These are phyloP conservation scores for Dactylis glomerata DNA, from an alignment of 176 grass and related monocot species.

Conservation along the genomic window DNA sequence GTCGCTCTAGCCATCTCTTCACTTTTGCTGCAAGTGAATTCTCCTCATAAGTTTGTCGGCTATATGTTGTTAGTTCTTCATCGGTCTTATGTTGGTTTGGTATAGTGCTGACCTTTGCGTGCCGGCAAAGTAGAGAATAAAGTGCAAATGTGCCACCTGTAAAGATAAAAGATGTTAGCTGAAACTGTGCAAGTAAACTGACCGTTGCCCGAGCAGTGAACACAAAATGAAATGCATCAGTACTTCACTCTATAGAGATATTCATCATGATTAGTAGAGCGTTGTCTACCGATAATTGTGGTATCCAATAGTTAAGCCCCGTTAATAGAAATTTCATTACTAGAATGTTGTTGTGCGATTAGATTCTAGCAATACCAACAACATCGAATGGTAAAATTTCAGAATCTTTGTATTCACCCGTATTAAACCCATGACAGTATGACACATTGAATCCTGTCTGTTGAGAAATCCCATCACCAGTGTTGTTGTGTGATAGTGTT, in stretches of 20 bases:
- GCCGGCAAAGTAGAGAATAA: conserved; percentile 88
- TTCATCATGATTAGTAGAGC: conserved; percentile 31
- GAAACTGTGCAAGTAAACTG: conserved; percentile 1
- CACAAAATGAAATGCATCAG: conserved; percentile 9
- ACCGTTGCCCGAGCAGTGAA: conserved; percentile 12
- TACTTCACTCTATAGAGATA: conserved; percentile 27
- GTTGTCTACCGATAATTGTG: conserved; percentile 15
- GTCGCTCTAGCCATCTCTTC: conserved; percentile 72
- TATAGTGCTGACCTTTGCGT: conserved; percentile 82
- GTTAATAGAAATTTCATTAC: conserved; percentile 27
- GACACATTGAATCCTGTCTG: background rate
- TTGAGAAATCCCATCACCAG: background rate
- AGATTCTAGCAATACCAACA: background rate
- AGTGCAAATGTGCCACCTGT: conserved; percentile 92
- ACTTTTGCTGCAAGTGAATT: conserved; percentile 79
- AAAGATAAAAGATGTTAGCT: conserved; percentile 17
- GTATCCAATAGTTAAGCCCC: conserved; percentile 22
- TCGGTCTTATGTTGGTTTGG: conserved; percentile 92
- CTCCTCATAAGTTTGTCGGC: conserved; percentile 77
- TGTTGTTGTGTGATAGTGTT: background rate
- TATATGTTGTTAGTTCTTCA: conserved; percentile 85
- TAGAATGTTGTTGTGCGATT: background rate
- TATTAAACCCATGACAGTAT: background rate
- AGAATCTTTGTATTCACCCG: background rate
- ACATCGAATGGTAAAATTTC: background rate